Conservation (phyloP, 805 yeast genomes). For the Pichia cabralensis region DNA sequence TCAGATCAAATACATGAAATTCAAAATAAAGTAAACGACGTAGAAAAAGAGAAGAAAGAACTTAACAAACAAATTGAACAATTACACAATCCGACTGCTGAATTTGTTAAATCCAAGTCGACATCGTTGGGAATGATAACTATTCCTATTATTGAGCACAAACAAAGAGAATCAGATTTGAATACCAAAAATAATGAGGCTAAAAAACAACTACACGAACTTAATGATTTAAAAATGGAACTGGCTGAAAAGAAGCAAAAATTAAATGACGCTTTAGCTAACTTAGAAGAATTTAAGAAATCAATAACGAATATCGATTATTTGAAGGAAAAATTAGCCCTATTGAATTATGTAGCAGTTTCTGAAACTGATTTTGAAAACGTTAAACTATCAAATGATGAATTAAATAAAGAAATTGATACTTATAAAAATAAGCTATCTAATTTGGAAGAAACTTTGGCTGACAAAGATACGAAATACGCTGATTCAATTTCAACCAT, state of each 20-base stretch:
- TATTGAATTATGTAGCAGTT: not conserved
- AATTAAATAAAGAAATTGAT: not conserved
- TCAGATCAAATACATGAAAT: too few relatives aligned
- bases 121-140: constrained; percentile 12
- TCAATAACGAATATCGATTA: too few relatives aligned
- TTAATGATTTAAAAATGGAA: constrained; percentile 5
- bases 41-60: constrained; percentile 3
- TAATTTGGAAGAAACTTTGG: too few relatives aligned
- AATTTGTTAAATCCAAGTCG: constrained; percentile 17
- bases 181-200: not conserved
- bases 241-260: constrained; percentile 4
- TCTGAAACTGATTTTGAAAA: not conserved
- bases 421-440: not conserved
- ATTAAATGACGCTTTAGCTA: not conserved
- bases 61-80: constrained; percentile 4
- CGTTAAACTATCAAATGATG: not conserved
- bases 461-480: too few relatives aligned
- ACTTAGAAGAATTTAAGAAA: not conserved
- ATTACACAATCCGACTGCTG: constrained; percentile 16
- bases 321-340: constrained; percentile 1
- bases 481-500: too few relatives aligned
- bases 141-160: constrained; percentile 14
- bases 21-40: too few relatives aligned
- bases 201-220: constrained; percentile 6
- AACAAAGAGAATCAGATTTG: constrained; percentile 3